Evolutionary conservation across 2,329 filamentous ascomycete species (phyloP), one percentile per base, ranked within the genome.

Genomic region (Byssothecium circinans): DNA sequence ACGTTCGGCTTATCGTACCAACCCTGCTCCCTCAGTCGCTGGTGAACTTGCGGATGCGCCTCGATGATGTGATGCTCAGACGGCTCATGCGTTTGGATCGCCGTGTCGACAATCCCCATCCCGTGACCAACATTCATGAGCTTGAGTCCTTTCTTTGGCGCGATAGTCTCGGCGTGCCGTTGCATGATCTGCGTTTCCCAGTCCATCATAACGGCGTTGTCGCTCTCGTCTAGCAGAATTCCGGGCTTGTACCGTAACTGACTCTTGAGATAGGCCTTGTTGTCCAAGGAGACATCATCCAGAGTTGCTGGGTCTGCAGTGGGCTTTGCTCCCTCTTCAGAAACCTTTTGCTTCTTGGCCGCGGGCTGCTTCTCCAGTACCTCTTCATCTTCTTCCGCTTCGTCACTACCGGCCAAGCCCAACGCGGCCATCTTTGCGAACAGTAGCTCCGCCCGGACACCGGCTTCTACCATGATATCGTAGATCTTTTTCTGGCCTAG

Each of bases 141-240:
- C 37, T 84, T 81, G 55, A 87, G 81, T 2, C 86, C 87, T 0
- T 66, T 43, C 33, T 76, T 75, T 4, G 85, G 76, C 1, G 86
- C 75, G 1, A 95, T 76, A 12, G 82, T 80, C 52, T 85, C 80
- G 37, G 90, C 89, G 45, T 87, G 89, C 41, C 82, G 80, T 50
- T 81, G 81, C 90, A 95, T 95, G 60, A 95, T 94, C 55, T 85
- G 83, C 2, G 85, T 87, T 71, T 95, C 90, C 90, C 90, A 95
- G 32, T 85, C 81, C 90, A 95, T 95, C 90, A 95, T 95, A 37
- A 95, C 88, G 43, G 88, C 89, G 67, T 95, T 95, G 52, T 84
- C 80, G 54, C 84, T 82, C 3, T 82, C 78, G 64, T 94, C 89
- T 6, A 94, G 79, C 2, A 94, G 80, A 19, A 69, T 70, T 0